Evolutionary conservation across 2,329 filamentous ascomycete species (phyloP).

Genomic region (Akanthomyces dipterigenus): DNA sequence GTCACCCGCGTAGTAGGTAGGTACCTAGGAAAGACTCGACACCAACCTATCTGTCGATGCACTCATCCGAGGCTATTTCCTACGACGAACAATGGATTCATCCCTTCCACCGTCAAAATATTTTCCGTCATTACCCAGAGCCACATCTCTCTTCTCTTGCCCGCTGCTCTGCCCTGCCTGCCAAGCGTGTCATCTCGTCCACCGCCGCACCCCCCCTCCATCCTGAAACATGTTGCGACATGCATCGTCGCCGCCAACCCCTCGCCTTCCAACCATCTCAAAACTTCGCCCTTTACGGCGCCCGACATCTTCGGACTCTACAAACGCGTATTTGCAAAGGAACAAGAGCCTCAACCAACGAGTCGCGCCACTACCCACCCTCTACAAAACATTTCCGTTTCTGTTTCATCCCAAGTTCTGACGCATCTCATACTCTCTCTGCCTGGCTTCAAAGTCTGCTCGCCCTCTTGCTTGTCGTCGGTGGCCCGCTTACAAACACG

Average conservation of each 20-base stretch:
- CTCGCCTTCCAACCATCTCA: neutral
- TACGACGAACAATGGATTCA: neutral
- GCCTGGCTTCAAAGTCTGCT: neutral
- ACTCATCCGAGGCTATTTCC: neutral
- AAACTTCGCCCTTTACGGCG: too few relatives aligned
- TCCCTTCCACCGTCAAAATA: neutral
- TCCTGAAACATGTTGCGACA: constrained; percentile 12
- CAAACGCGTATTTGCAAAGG: too few relatives aligned
- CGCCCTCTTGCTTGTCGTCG: neutral
- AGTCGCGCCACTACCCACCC: constrained; percentile 1
- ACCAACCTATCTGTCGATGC: too few relatives aligned
- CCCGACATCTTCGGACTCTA: too few relatives aligned
- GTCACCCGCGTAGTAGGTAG: too few relatives aligned
- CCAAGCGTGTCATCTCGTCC: constrained; percentile 1
- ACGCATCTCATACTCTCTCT: neutral
- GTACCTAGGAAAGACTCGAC: too few relatives aligned
- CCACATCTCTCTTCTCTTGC: neutral
- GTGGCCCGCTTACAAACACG: neutral
- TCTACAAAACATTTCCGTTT: constrained; percentile 7
- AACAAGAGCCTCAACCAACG: neutral
- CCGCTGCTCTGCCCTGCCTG: neutral
- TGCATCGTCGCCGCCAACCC: constrained; percentile 5
- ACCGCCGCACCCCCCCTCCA: neutral
- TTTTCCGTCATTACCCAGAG: neutral
- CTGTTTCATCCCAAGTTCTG: constrained; percentile 5